Percentiles rank a stretch among this genome's conserved stretches.
phyloP scores from a whole-genome alignment of 805 yeast genomes.

The Metschnikowia drakensbergensis region DNA sequence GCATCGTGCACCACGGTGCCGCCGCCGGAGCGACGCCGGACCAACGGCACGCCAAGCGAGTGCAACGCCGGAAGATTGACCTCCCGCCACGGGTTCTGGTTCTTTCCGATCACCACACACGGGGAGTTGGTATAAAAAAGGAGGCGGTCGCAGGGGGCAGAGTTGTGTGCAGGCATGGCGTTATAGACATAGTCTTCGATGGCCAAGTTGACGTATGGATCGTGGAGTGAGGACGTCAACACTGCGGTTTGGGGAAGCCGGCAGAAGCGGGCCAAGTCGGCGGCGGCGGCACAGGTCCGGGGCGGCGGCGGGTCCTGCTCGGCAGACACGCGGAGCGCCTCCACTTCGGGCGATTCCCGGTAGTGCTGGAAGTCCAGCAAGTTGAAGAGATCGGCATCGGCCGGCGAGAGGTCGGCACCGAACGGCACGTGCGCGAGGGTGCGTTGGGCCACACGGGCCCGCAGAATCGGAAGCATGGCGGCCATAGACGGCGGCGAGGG shows the following conservation, averaged over 20 bases:
- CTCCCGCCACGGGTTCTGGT: constrained; percentile 94
- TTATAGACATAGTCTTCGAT: constrained; percentile 75
- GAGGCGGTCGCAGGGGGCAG: constrained; percentile 42
- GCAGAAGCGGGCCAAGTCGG: constrained; percentile 3
- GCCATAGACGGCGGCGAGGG: no score
- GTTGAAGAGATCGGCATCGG: constrained; percentile 33
- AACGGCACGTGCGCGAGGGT: constrained; percentile 31
- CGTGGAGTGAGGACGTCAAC: constrained; percentile 52
- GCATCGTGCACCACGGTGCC: constrained; percentile 94
- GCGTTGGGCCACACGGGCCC: background rate
- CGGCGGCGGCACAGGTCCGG: no score
- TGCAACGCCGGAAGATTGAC: constrained; percentile 56
- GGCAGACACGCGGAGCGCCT: constrained; percentile 13
- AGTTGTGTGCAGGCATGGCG: constrained; percentile 46
- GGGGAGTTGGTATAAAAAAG: constrained; percentile 73
- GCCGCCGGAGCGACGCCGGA: constrained; percentile 87
- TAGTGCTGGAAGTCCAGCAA: constrained; percentile 39
- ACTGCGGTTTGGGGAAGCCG: constrained; percentile 43
- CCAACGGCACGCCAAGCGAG: constrained; percentile 52
- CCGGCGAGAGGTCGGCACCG: constrained; percentile 34
- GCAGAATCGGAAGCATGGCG: background rate
- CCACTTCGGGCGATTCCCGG: constrained; percentile 27
- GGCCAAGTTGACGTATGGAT: constrained; percentile 77
- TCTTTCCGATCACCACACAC: constrained; percentile 92
- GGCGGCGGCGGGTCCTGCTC: no score